Conservation (phyloP, 306 rosid species). For the Clitoria ternatea region DNA sequence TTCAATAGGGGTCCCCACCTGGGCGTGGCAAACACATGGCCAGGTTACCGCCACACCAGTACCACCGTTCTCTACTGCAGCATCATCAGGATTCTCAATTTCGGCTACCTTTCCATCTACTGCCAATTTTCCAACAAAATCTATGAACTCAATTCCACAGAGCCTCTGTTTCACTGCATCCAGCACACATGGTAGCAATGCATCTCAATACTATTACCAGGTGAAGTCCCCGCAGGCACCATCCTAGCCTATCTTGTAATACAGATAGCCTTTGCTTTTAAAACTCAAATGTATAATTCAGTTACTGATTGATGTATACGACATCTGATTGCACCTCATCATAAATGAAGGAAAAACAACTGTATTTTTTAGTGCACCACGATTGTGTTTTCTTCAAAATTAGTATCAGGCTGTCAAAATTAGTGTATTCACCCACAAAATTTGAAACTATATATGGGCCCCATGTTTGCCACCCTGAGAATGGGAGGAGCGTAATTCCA, state of each 20-base stretch:
- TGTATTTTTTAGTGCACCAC: slow-evolving; percentile 5
- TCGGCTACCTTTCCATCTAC: slow-evolving; percentile 61
- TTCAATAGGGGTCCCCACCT: slow-evolving; percentile 59
- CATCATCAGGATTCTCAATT: slow-evolving; percentile 99
- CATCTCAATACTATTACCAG: slow-evolving; percentile 51
- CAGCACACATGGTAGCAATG: slow-evolving; percentile 31
- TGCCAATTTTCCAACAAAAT: slow-evolving; percentile 46
- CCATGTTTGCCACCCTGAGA: neutral
- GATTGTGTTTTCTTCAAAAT: neutral
- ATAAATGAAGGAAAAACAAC: slow-evolving; percentile 2
- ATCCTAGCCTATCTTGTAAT: slow-evolving; percentile 26
- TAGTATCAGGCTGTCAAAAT: neutral
- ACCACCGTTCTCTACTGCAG: slow-evolving; percentile 91
- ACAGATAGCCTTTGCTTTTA: slow-evolving; percentile 15
- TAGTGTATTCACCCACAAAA: neutral
- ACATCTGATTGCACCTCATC: slow-evolving; percentile 28
- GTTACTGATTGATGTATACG: slow-evolving; percentile 36
- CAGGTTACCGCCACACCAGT: slow-evolving; percentile 56
- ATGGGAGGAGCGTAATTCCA: neutral
- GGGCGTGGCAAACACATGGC: slow-evolving; percentile 76
- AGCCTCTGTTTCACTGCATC: slow-evolving; percentile 56
- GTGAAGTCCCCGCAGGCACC: slow-evolving; percentile 48
- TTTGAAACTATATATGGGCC: neutral
- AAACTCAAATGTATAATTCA: slow-evolving; percentile 39
- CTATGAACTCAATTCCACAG: slow-evolving; percentile 40